phyloP scores from a whole-genome alignment of 2,329 filamentous ascomycete species.

The Dactylonectria macrodidyma region DNA sequence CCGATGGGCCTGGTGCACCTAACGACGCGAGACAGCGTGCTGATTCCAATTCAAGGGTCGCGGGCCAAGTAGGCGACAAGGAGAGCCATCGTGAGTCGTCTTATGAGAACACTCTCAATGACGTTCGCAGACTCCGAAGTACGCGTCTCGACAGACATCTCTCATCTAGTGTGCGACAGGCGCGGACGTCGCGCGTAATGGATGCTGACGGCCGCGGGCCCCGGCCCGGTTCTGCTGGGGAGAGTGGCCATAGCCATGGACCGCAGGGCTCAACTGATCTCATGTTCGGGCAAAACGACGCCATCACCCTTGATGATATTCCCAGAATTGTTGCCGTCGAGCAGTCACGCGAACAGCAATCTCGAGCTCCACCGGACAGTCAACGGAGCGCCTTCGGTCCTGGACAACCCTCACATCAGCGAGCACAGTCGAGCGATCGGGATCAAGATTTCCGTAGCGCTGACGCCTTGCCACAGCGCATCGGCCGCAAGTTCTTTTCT shows the following conservation, averaged over 20 bases:
- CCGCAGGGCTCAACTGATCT: conserved; percentile 76
- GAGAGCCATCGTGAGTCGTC: conserved; percentile 80
- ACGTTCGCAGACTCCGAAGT: conserved; percentile 91
- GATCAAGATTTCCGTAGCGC: conserved; percentile 65
- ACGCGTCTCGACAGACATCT: conserved; percentile 95
- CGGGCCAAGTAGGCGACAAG: conserved; percentile 68
- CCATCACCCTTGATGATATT: conserved; percentile 95
- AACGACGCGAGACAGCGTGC: conserved; percentile 71
- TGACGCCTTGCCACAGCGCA: conserved; percentile 68
- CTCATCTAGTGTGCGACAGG: conserved; percentile 92
- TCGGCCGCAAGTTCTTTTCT: conserved; percentile 89
- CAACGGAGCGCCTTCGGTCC: conserved; percentile 58
- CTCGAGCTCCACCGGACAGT: conserved; percentile 60
- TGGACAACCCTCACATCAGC: conserved; percentile 69
- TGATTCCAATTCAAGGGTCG: conserved; percentile 82
- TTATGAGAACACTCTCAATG: conserved; percentile 96
- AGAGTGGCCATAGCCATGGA: conserved; percentile 58
- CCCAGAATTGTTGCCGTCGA: conserved; percentile 95
- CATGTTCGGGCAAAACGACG: conserved; percentile 91
- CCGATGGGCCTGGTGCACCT: conserved; percentile 66
- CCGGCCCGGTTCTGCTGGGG: conserved; percentile 81
- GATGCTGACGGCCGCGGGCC: conserved; percentile 75
- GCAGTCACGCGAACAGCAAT: conserved; percentile 92
- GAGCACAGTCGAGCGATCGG: conserved; percentile 69
- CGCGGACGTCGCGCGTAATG: conserved; percentile 91